Conservation (phyloP, 1,284 basidiomycete species). For the Ganoderma lucidum region DNA sequence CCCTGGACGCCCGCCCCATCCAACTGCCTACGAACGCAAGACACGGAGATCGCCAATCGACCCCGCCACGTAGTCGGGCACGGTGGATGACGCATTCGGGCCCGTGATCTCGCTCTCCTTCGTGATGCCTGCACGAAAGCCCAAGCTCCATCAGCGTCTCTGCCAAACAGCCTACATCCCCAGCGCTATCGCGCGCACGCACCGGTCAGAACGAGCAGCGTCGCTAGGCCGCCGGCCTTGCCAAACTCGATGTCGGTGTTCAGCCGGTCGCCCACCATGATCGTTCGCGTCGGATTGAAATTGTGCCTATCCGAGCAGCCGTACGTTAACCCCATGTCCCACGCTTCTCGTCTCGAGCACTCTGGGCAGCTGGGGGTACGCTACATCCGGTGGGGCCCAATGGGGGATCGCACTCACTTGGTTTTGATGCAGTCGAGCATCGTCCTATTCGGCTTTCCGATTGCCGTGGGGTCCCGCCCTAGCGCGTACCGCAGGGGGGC, state of each 20-base stretch:
- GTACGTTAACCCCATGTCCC: not conserved
- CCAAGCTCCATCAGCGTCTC: not conserved
- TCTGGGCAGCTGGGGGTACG: not conserved
- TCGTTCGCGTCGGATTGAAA: conserved; percentile 85
- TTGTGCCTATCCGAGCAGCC: conserved; percentile 64
- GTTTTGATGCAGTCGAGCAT: conserved; percentile 97
- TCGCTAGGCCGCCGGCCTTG: conserved; percentile 84
- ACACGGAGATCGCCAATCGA: conserved; percentile 79
- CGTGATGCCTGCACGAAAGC: conserved; percentile 67
- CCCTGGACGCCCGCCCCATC: not conserved
- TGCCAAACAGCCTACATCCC: not conserved
- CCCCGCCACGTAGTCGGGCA: conserved; percentile 84
- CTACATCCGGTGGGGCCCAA: not conserved
- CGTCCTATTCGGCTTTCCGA: conserved; percentile 91
- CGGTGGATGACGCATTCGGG: conserved; percentile 70
- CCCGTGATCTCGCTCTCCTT: conserved; percentile 75
- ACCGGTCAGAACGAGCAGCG: conserved; percentile 96
- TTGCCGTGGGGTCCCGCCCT: conserved; percentile 76
- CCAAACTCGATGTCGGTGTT: conserved; percentile 97
- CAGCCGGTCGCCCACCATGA: conserved; percentile 97
- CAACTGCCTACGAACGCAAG: conserved; percentile 27
- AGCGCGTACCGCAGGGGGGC: conserved; percentile 84
- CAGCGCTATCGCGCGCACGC: conserved; percentile 18
- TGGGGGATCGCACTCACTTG: conserved; percentile 66
- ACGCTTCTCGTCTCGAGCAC: not conserved